Percentiles rank a stretch among this genome's conserved stretches.
Evolutionary conservation across 139 green algal species (phyloP).

Genomic region (Haematococcus lacustris): DNA sequence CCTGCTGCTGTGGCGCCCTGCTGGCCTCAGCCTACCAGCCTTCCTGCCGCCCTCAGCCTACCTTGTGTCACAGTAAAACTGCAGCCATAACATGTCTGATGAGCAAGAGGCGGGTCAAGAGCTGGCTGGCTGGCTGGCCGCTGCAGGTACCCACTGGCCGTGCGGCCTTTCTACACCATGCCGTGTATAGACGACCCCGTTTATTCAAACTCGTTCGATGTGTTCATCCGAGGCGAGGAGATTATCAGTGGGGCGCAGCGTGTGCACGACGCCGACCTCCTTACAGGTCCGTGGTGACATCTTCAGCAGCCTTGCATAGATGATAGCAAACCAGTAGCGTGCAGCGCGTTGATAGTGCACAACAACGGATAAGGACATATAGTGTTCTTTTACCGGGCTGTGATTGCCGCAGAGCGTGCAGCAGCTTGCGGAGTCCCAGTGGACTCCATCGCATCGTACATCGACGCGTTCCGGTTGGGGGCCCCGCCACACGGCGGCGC

Average conservation of each 20-base stretch:
- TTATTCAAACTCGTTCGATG: conserved; percentile 95
- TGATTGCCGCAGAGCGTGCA: conserved; percentile 60
- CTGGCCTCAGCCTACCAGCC: too few species aligned
- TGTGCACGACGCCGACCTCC: conserved; percentile 87
- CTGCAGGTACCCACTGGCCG: conserved; percentile 49
- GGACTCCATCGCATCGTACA: conserved; percentile 83
- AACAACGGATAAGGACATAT: too few species aligned
- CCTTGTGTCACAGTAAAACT: too few species aligned
- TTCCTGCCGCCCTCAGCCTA: too few species aligned
- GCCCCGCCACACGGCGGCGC: conserved; percentile 85
- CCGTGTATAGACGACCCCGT: conserved; percentile 71
- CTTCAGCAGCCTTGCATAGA: too few species aligned
- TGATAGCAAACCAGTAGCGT: too few species aligned
- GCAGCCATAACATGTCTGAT: too few species aligned
- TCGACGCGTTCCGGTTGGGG: conserved; percentile 91
- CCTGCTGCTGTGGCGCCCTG: too few species aligned
- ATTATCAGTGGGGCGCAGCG: conserved; percentile 96
- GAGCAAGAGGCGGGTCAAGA: too few species aligned
- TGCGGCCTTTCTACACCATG: conserved; percentile 99
- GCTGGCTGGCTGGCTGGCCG: too few species aligned
- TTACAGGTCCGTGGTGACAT: conserved; percentile 55
- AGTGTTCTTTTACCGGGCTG: too few species aligned
- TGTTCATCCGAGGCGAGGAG: conserved; percentile 98
- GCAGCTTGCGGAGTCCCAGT: conserved; percentile 63
- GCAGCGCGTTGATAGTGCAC: too few species aligned